Evolutionary conservation across 176 grass and related monocot species (phyloP).

Genomic region (Tillandsia leiboldiana): DNA sequence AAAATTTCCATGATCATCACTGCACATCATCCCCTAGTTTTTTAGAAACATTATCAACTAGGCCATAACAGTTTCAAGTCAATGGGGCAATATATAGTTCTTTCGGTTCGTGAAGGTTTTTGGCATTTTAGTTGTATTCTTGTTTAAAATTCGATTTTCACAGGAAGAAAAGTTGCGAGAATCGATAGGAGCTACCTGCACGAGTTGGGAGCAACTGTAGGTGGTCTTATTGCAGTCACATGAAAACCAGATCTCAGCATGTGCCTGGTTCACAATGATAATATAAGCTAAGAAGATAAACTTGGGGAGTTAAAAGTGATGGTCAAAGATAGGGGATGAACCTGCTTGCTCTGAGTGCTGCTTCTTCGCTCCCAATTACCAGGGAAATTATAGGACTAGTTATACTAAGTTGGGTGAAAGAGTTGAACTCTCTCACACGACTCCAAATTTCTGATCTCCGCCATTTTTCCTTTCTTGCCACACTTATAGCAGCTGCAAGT

Average conservation of each 20-base stretch:
- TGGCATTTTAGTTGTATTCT: no score
- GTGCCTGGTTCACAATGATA: conserved; percentile 31
- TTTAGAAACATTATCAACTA: neutral
- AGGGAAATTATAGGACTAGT: conserved; percentile 90
- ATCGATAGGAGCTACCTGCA: conserved; percentile 38
- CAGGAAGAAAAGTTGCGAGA: neutral
- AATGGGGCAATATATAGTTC: no score
- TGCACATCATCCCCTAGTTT: no score
- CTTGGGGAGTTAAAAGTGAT: neutral
- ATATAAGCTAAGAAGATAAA: neutral
- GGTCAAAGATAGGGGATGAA: conserved; percentile 15
- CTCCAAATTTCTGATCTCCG: conserved; percentile 62
- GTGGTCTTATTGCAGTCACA: conserved; percentile 80
- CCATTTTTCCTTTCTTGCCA: conserved; percentile 75
- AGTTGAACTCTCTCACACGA: conserved; percentile 65
- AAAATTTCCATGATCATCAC: no score
- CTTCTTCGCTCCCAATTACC: conserved; percentile 68
- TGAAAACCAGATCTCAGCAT: conserved; percentile 90
- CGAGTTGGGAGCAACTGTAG: conserved; percentile 78
- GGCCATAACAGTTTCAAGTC: no score
- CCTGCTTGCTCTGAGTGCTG: conserved; percentile 78
- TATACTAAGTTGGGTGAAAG: conserved; percentile 49
- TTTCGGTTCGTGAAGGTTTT: no score
- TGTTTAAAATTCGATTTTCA: neutral
- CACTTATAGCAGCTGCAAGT: conserved; percentile 60